phyloP scores from a whole-genome alignment of 768 basidiomycete species.

The Suillus luteus region DNA sequence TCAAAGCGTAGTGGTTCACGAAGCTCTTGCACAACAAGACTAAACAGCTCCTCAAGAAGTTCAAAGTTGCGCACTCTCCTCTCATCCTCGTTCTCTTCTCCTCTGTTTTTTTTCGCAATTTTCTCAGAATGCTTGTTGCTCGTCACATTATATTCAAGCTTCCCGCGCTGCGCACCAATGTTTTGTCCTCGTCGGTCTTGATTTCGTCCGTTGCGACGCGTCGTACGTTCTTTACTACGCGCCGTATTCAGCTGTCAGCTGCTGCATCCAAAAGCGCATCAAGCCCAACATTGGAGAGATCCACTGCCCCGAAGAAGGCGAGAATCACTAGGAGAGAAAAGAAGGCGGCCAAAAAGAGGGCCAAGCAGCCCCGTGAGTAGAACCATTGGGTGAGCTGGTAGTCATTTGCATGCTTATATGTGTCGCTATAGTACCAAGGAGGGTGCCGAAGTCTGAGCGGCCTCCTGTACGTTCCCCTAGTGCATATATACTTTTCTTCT shows the following conservation, averaged over 20 bases:
- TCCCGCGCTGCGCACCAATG: slow-evolving; percentile 4
- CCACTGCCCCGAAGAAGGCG: slow-evolving; percentile 10
- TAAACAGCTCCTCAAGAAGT: slow-evolving; percentile 7
- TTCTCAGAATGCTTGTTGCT: slow-evolving; percentile 19
- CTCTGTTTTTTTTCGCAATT: slow-evolving; percentile 2
- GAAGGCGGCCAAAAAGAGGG: slow-evolving; percentile 14
- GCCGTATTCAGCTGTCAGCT: slow-evolving; percentile 18
- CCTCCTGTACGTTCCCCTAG: slow-evolving; percentile 32
- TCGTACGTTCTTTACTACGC: slow-evolving; percentile 30
- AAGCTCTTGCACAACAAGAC: slow-evolving; percentile 8
- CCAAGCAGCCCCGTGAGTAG: slow-evolving; percentile 20
- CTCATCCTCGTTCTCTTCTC: neutral
- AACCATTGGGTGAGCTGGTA: neutral
- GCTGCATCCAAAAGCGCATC: slow-evolving; percentile 12
- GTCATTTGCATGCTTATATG: neutral
- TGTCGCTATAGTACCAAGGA: slow-evolving; percentile 14
- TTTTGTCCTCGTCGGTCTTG: slow-evolving; percentile 7
- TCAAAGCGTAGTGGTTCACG: slow-evolving; percentile 6
- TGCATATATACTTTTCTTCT: slow-evolving; percentile 30
- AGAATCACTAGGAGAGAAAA: slow-evolving; percentile 15
- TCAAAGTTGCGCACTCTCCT: no score
- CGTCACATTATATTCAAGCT: slow-evolving; percentile 8
- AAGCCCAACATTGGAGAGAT: slow-evolving; percentile 5
- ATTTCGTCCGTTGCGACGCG: slow-evolving; percentile 16
- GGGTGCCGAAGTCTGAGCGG: slow-evolving; percentile 18